Conservation (phyloP, 768 basidiomycete species). For the Lactarius sp. region DNA sequence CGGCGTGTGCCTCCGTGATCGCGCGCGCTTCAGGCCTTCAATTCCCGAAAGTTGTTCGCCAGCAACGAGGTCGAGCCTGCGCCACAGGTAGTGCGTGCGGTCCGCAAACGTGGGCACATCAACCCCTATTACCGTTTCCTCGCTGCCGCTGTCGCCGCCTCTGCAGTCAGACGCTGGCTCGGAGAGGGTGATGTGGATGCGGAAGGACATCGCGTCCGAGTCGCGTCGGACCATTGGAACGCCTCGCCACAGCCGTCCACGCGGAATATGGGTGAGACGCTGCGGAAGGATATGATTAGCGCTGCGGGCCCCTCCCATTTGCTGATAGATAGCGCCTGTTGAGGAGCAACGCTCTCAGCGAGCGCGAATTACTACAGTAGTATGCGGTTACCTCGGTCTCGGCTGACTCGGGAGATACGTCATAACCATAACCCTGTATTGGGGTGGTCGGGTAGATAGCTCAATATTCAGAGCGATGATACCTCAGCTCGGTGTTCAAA, state of each 20-base stretch:
- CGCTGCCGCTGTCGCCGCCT: no score
- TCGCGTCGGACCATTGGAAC: constrained; percentile 49
- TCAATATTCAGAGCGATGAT: neutral
- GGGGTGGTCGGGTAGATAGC: neutral
- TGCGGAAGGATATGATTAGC: constrained; percentile 37
- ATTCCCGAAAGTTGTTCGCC: constrained; percentile 43
- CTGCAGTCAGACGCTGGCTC: neutral
- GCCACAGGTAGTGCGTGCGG: no score
- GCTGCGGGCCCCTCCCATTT: constrained; percentile 28
- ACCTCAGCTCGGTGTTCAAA: neutral
- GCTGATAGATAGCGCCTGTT: no score
- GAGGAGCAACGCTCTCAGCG: no score
- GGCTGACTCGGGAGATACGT: neutral
- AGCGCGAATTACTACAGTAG: no score
- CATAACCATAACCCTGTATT: constrained; percentile 9
- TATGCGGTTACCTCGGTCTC: neutral
- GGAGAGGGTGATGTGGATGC: constrained; percentile 33
- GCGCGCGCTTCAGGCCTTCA: constrained; percentile 52
- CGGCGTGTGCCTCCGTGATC: constrained; percentile 54
- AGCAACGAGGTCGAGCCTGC: constrained; percentile 32
- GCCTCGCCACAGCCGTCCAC: constrained; percentile 28
- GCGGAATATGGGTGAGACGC: constrained; percentile 29
- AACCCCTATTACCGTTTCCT: neutral
- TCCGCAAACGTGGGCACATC: no score
- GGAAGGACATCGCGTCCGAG: constrained; percentile 49